These are phyloP conservation scores for Vitis hybrid DNA, from an alignment of 177 flowering plant species.

Conservation along the genomic window DNA sequence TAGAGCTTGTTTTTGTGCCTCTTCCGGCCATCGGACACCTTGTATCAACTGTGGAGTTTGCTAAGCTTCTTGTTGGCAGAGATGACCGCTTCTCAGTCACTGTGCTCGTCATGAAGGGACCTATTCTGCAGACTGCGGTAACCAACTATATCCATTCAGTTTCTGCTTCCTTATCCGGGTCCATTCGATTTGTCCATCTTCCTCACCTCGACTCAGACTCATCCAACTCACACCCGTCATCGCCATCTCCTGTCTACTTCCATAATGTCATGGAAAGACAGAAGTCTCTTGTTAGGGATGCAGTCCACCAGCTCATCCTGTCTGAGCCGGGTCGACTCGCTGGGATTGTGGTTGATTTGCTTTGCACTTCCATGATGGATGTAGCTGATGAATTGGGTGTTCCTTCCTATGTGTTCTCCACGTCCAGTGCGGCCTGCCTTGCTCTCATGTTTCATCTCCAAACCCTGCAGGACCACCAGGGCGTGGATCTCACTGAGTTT, in stretches of 20 bases:
- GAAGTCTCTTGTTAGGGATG: constrained; percentile 18
- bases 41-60: too few species aligned
- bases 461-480: constrained; percentile 3
- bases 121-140: too few species aligned
- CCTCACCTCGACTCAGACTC: background rate
- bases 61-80: too few species aligned
- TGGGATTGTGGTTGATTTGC: constrained; percentile 28
- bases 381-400: constrained; percentile 22
- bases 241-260: background rate
- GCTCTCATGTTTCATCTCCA: constrained; percentile 5
- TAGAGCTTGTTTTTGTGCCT: too few species aligned
- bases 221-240: too few species aligned
- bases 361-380: constrained; percentile 21
- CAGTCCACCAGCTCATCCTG: constrained; percentile 5
- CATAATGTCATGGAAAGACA: constrained; percentile 1
- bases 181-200: background rate
- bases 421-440: constrained; percentile 18
- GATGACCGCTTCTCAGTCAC: too few species aligned
- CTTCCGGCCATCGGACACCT: too few species aligned
- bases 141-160: background rate
- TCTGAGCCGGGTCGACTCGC: constrained; percentile 11
- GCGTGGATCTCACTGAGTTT: constrained; percentile 6
- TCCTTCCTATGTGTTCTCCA: constrained; percentile 23
- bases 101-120: too few species aligned
- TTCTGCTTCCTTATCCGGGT: background rate